Base-by-base conservation (phyloP, 1,139 yeast genomes). In the Suhomyces terraborum region DNA sequence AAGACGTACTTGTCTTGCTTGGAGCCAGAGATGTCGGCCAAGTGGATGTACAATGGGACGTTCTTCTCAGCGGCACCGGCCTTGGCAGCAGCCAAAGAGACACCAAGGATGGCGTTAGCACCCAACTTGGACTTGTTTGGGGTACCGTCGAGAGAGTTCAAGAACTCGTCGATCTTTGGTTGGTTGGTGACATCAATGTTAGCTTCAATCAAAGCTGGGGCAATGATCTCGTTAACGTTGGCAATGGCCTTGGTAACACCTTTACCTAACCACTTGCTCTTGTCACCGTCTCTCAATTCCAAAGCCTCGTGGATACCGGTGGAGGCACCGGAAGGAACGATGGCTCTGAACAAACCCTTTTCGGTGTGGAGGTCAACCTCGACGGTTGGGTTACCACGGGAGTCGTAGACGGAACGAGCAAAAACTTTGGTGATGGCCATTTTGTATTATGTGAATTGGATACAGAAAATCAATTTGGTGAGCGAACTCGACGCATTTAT, bases 331-430 rank as follows among this genome's bases (percentile, higher is more conserved):
- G 96, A 87, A 67, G 97, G 97, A 50, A 89, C 97, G 62, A 88
- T 88, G 56, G 96, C 79, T 72, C 96, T 84, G 88, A 86, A 88
- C 54, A 79, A 66, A 63, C 96, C 96, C 62, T 83, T 79, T 51
- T 76, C 88, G 60, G 96, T 89, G 78, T 84, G 77, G 57, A 88
- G 62, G 62, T 89, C 96, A 56, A 88, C 96, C 79, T 89, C 96
- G 58, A 89, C 96, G 54, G 96, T 89, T 73, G 97, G 97, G 80
- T 89, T 89, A 74, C 96, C 96, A 77, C 97, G 87, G 58, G 96
- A 88, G 76, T 89, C 97, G 83, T 89, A 89, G 71, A 89, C 94
- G 77, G 82, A 82, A 77, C 96, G 87, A 60, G 96, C 87, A 73
- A 77, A 81, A 59, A 88, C 75, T 75, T 88, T 88, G 43, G 67